A percentile compares a stretch with the other conserved stretches of the same genome.
phyloP scores from a whole-genome alignment of 2,329 filamentous ascomycete genomes.

The Fusarium avenaceum region DNA sequence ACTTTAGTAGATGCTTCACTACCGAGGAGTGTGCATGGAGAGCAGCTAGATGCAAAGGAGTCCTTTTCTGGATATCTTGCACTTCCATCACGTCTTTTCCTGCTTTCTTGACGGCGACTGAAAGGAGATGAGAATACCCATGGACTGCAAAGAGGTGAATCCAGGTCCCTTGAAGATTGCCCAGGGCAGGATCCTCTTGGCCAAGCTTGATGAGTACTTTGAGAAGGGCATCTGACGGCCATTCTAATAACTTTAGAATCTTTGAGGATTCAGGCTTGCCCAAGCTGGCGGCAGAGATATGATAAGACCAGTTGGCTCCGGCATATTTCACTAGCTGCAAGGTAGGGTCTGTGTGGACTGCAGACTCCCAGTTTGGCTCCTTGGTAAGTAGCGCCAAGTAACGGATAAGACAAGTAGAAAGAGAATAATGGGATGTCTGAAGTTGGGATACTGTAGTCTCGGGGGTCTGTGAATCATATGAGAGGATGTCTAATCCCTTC shows the following conservation, averaged over 20 bases:
- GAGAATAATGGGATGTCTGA: background rate
- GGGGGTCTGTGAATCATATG: background rate
- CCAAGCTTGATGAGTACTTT: background rate
- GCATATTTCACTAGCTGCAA: background rate
- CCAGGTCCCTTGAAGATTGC: background rate
- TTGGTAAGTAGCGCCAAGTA: conserved; percentile 5
- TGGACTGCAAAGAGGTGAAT: conserved; percentile 3
- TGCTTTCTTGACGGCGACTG: conserved; percentile 2
- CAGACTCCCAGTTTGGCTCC: conserved; percentile 1
- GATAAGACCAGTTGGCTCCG: conserved; percentile 1
- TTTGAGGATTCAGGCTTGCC: conserved; percentile 4
- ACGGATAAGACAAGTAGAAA: background rate
- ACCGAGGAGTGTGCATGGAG: background rate
- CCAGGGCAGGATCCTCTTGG: background rate
- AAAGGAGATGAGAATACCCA: background rate
- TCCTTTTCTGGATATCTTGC: background rate
- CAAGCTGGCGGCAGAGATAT: background rate
- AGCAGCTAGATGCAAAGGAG: background rate
- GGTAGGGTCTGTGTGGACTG: background rate
- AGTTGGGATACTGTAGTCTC: background rate
- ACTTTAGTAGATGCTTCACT: conserved; percentile 11
- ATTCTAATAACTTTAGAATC: conserved; percentile 1
- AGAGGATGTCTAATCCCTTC: conserved; percentile 2
- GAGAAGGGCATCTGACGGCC: background rate
- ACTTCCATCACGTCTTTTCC: background rate